These are phyloP conservation scores for Vigna hirtella DNA, from an alignment of 306 rosid genomes.

Conservation along the genomic window DNA sequence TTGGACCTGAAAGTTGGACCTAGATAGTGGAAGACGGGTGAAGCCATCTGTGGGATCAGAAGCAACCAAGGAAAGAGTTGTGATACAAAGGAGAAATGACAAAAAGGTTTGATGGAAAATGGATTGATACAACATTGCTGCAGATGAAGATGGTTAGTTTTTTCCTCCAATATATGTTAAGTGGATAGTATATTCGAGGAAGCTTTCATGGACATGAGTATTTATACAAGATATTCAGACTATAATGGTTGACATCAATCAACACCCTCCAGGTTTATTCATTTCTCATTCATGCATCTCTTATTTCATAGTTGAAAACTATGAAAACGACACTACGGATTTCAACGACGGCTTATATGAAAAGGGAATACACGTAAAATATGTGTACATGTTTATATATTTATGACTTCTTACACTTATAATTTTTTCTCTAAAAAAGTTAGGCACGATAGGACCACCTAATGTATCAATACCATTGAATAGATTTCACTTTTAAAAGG, in stretches of 20 bases:
- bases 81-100: conserved; percentile 26
- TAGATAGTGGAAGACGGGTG: conserved; percentile 30
- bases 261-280: not conserved
- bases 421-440: no score
- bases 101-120: conserved; percentile 28
- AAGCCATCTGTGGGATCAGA: conserved; percentile 49
- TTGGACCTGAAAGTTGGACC: conserved; percentile 42
- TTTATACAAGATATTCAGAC: not conserved
- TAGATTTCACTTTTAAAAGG: no score
- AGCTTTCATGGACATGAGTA: not conserved
- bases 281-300: not conserved
- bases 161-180: not conserved
- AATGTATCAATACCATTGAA: no score
- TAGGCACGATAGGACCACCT: no score
- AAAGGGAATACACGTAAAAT: no score
- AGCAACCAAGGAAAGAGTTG: not conserved
- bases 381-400: no score
- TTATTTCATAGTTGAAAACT: not conserved
- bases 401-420: no score
- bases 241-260: not conserved
- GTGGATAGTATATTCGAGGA: not conserved
- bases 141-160: not conserved
- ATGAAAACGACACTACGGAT: no score
- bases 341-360: no score
- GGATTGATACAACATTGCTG: conserved; percentile 34